A percentile compares a stretch with the other conserved stretches of the same genome.
These are phyloP conservation scores for Baudoinia panamericana DNA, from an alignment of 495 filamentous ascomycete genomes.

Conservation along the genomic window DNA sequence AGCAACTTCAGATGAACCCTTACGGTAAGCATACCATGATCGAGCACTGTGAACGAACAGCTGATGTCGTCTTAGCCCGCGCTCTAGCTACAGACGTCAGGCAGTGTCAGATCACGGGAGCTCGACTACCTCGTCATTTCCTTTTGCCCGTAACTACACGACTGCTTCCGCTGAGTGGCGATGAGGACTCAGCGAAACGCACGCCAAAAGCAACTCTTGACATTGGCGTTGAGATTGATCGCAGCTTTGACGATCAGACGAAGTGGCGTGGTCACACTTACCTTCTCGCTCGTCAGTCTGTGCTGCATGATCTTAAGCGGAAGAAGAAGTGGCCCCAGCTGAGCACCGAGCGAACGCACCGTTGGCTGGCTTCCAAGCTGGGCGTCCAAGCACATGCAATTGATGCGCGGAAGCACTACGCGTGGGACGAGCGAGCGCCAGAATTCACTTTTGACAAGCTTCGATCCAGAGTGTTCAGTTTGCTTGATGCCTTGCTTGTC, in stretches of 20 bases:
- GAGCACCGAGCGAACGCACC: conserved; percentile 31
- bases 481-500: no score
- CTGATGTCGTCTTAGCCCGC: conserved; percentile 32
- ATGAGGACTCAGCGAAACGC: conserved; percentile 28
- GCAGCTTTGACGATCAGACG: background rate
- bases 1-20: conserved; percentile 42
- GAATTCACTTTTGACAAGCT: no score
- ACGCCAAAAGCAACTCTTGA: background rate
- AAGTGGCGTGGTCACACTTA: background rate
- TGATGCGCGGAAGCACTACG: background rate
- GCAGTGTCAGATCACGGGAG: conserved; percentile 43
- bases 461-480: no score
- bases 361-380: conserved; percentile 17
- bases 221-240: background rate
- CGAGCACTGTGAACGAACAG: conserved; percentile 17
- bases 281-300: conserved; percentile 1
- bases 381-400: background rate
- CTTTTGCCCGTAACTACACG: conserved; percentile 49
- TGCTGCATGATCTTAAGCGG: conserved; percentile 6
- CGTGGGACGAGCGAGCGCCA: no score
- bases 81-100: conserved; percentile 56
- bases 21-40: conserved; percentile 37
- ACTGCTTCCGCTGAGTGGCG: conserved; percentile 44
- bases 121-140: conserved; percentile 47
- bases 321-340: conserved; percentile 14